phyloP scores from a whole-genome alignment of 805 yeast species.

The Phaffomyces opuntiae region DNA sequence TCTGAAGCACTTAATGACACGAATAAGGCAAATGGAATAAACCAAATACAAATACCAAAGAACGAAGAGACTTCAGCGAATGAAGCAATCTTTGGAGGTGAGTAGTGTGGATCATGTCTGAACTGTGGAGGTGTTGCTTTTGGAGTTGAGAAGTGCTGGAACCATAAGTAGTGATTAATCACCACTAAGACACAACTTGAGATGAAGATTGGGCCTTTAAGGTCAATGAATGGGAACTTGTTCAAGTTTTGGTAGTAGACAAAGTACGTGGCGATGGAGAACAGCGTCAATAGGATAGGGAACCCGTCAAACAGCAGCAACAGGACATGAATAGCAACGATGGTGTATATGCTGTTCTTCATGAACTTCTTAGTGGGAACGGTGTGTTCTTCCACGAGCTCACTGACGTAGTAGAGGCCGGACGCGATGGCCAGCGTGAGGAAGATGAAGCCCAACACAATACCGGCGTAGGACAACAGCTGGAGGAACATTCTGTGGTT shows the following conservation, averaged over 20 bases:
- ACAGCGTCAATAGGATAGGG: slow-evolving; percentile 60
- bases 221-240: slow-evolving; percentile 76
- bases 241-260: slow-evolving; percentile 72
- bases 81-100: slow-evolving; percentile 64
- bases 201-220: slow-evolving; percentile 66
- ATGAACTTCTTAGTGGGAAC: slow-evolving; percentile 74
- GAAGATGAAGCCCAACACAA: slow-evolving; percentile 52
- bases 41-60: slow-evolving; percentile 90
- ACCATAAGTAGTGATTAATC: slow-evolving; percentile 85
- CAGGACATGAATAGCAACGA: slow-evolving; percentile 48
- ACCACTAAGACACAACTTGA: slow-evolving; percentile 66
- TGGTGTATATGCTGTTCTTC: slow-evolving; percentile 51
- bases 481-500: slow-evolving; percentile 45
- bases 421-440: slow-evolving; percentile 73
- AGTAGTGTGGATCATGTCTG: slow-evolving; percentile 50
- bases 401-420: slow-evolving; percentile 86
- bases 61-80: slow-evolving; percentile 92
- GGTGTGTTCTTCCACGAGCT: slow-evolving; percentile 88
- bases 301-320: slow-evolving; percentile 71
- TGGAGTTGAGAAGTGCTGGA: slow-evolving; percentile 69
- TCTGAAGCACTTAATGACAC: slow-evolving; percentile 91
- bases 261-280: slow-evolving; percentile 63
- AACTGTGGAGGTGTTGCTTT: slow-evolving; percentile 57
- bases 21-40: slow-evolving; percentile 86
- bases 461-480: slow-evolving; percentile 53